Percentiles rank a stretch among this genome's conserved stretches.
phyloP scores from a whole-genome alignment of 768 basidiomycete species.

The Macrolepiota albuminosa region DNA sequence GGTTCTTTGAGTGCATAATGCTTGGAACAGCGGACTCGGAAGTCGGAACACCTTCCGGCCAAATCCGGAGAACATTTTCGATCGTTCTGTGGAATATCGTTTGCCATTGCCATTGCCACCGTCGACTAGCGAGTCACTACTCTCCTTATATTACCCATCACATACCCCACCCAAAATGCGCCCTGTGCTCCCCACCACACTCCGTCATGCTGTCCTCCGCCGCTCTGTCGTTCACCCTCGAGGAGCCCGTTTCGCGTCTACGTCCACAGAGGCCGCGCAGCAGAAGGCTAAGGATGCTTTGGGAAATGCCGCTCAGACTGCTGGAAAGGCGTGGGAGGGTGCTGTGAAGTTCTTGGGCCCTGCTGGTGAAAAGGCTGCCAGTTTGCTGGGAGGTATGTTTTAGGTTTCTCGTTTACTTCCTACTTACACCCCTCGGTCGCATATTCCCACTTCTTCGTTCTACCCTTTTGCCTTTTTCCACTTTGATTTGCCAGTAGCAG shows the following conservation, averaged over 20 bases:
- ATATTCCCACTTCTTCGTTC: background rate
- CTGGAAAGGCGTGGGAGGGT: slow-evolving; percentile 47
- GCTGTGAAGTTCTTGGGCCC: slow-evolving; percentile 44
- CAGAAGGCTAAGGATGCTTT: slow-evolving; percentile 72
- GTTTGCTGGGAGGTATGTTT: slow-evolving; percentile 44
- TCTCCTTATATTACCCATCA: background rate
- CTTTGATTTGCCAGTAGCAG: too few relatives aligned
- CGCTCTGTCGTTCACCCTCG: slow-evolving; percentile 11
- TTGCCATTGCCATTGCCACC: background rate
- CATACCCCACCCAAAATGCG: slow-evolving; percentile 19
- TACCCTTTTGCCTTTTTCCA: slow-evolving; percentile 7
- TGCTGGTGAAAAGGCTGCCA: slow-evolving; percentile 47
- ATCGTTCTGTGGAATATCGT: background rate
- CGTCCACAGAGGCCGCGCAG: slow-evolving; percentile 44
- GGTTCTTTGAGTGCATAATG: too few relatives aligned
- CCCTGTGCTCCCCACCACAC: slow-evolving; percentile 19
- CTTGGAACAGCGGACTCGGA: background rate
- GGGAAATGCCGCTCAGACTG: slow-evolving; percentile 51
- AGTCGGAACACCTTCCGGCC: slow-evolving; percentile 11
- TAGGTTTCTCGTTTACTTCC: background rate
- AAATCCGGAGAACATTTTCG: slow-evolving; percentile 17
- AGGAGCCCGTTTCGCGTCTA: slow-evolving; percentile 30
- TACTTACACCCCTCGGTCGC: background rate
- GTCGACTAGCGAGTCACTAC: too few relatives aligned
- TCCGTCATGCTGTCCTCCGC: slow-evolving; percentile 25